Base-by-base conservation (phyloP, 2,329 filamentous ascomycete species). In the Dactylellina leptospora region DNA sequence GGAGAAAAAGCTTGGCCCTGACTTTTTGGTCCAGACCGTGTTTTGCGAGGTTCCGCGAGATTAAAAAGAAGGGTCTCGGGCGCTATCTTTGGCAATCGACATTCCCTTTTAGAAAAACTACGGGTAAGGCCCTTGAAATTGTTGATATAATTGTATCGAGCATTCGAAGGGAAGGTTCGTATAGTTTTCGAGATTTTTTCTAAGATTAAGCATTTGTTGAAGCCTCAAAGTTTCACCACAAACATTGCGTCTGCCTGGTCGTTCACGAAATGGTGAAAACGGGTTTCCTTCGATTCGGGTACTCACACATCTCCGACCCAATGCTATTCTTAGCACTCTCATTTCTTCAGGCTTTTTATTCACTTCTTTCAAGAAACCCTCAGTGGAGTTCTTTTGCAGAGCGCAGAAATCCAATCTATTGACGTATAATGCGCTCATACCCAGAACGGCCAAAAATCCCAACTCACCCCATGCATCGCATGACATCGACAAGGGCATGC, bases 11-110 rank as follows among this genome's bases (percentile, higher is more conserved):
- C 22, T 50, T 50, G 22, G 23, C 45, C 11, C 9, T 28, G 6
- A 20, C 4, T 4, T 4, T 5, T 4, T 10, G 3, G 8, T 4
- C 5, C 20, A 4, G 42, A n/a, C 13, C 38, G 4, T 5, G 10
- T 10, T 10, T 45, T 45, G n/a, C 9, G 23, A 8, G n/a, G 18
- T 3, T 22, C 5, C 45, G 45, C n/a, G n/a, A n/a, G n/a, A n/a
- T n/a, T n/a, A n/a, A n/a, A n/a, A n/a, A n/a, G n/a, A n/a, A n/a
- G 47, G 9, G 10, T 2, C 30, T 23, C 23, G 10, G 16, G 5
- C 50, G 4, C 50, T 54, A 38, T 54, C 50, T 54, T 54, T 54
- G 28, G 50, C 30, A 38, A 13, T n/a, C 25, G 16, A 23, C 50
- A 38, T 54, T 38, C 30, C 30, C 10, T 54, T 54, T 40, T 38